These are phyloP conservation scores for Sclerotinia glacialis DNA, from an alignment of 2,329 filamentous ascomycete species.

Conservation along the genomic window DNA sequence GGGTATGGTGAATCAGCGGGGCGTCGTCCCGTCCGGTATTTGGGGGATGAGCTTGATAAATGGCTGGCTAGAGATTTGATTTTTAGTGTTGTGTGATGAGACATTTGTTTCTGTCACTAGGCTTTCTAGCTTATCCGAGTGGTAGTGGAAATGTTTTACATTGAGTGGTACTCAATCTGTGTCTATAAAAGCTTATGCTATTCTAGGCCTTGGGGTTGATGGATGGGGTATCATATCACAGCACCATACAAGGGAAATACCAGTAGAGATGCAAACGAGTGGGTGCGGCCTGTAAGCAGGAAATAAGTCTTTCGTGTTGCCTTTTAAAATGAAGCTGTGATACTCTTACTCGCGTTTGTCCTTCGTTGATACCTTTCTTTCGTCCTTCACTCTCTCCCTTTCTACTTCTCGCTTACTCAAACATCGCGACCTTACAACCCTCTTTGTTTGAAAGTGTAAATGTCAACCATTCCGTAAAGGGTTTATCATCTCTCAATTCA, in stretches of 20 bases:
- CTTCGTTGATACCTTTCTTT: not conserved
- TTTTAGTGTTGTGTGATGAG: not conserved
- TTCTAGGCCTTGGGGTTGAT: not conserved
- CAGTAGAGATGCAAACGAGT: not conserved
- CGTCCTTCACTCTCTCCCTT: not conserved
- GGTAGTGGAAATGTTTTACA: not conserved
- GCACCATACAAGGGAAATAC: not conserved
- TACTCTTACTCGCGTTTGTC: too few species aligned
- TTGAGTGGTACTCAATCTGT: not conserved
- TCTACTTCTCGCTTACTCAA: not conserved
- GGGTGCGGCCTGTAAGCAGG: not conserved
- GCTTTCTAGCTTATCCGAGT: not conserved
- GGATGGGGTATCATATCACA: not conserved
- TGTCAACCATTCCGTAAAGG: constrained; percentile 28
- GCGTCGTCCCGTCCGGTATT: fast-evolving
- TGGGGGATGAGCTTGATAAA: not conserved
- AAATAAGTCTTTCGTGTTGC: not conserved
- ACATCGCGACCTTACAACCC: constrained; percentile 29
- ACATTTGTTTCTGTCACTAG: not conserved
- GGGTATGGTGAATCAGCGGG: not conserved
- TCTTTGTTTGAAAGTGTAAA: constrained; percentile 30
- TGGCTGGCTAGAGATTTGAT: not conserved
- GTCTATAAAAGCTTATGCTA: not conserved
- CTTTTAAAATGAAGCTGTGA: too few species aligned
- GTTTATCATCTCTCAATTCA: constrained; percentile 31